Evolutionary conservation across 1,284 basidiomycete genomes (phyloP), one percentile per base, ranked within the genome.

Genomic region (Thelephora terrestris): DNA sequence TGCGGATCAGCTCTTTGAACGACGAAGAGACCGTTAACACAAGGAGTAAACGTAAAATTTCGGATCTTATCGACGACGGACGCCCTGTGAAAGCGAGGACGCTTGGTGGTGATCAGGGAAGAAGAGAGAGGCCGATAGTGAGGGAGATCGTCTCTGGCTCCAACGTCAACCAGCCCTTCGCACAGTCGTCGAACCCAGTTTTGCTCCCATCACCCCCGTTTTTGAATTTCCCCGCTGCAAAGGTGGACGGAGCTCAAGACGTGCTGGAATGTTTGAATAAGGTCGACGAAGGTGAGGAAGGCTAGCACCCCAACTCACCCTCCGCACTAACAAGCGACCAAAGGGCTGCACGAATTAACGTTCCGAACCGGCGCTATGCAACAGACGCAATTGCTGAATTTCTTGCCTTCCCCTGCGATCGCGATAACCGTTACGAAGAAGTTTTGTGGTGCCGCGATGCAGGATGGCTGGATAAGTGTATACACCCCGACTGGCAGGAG

Each of bases 371-470:
- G 78, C 29, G 29, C 29, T 14, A 32, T 32, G 29, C 78, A 82
- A 65, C 71, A 83, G 59, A 77, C 81, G 6, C 76, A 85, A 47
- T 98, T 94, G 93, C 63, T 93, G 46, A 92, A 97, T 64, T 97
- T 88, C 64, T 59, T 92, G 7, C 78, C 87, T 1, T 77, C 76
- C 0, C 81, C 84, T 5, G 79, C 79, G 5, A 61, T 94, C 4
- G 69, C 74, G 0, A 62, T 90, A 27, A 79, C 79, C 1, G 79
- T 81, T 0, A 85, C 87, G 0, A 60, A 64, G 2, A 59, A 60
- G 2, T 91, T 91, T 61, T 82, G 81, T 53, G 92, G 89, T 2
- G 85, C 78, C 2, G 86, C 79, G 0, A 74, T 79, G 66, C 75
- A 82, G 53, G 90, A 95, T 61, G 88, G 87, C 0, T 75, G 74